Evolutionary conservation across 2,329 filamentous ascomycete species (phyloP), one percentile per base, ranked within the genome.

Genomic region (Hypoxylon sp.): DNA sequence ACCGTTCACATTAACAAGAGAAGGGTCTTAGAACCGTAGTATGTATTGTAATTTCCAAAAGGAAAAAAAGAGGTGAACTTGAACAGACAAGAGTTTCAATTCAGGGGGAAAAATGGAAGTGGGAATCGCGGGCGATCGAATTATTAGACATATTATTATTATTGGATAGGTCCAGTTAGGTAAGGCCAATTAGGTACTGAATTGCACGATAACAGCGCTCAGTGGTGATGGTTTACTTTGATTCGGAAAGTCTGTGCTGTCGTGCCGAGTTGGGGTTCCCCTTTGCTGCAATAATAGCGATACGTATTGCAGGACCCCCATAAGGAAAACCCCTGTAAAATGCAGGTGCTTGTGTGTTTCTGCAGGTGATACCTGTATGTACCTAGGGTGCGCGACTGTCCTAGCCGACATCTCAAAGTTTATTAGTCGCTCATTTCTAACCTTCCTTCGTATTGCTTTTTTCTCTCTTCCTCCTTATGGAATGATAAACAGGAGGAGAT

Each of bases 241-340:
- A 63, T 68, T 47, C 65, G 61, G 68, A 68, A 65, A 68, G 68
- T 68, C 68, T 70, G 65, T 70, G 68, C 60, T 61, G 63, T 51
- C 29, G 33, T 48, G 26, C 14, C 42, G 33, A 55, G 26, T 47
- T 51, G 42, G 46, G 48, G 47, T 53, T 35, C 48, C 44, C 47
- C 47, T 42, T 50, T 58, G 13, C 47, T 58, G 51, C 46, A 51
- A 35, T 59, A 64, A 55, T 29, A 54, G 59, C 39, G 29, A 50
- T 44, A 57, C 44, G 47, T 64, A 60, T 51, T 55, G 37, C 37
- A 42, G 37, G 53, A 19, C 37, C 29, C 24, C 29, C 35, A 29
- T 37, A 59, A 24, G 33, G 3, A 11, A 22, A 51, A 50, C 46
- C 57, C 57, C 42, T 48, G 57, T 51, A 57, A 17, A n/a, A 55